Evolutionary conservation across 2,329 filamentous ascomycete genomes (phyloP).

Genomic region (Fusarium staphyleae): DNA sequence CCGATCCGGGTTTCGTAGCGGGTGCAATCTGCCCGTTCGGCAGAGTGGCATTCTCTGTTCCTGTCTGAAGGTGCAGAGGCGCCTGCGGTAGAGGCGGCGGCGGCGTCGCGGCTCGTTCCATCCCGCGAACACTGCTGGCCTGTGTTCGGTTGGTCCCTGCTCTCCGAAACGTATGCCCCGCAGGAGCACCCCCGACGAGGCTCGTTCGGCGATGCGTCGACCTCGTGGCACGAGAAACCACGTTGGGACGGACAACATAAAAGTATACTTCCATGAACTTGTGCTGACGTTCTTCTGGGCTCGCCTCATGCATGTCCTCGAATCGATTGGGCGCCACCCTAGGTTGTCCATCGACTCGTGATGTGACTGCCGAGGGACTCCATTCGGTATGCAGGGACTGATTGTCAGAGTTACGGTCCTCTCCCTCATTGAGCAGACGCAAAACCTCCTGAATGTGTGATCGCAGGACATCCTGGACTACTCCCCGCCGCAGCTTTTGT

Average conservation of each 20-base stretch:
- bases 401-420: conserved; percentile 41
- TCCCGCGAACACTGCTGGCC: conserved; percentile 33
- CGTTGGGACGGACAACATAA: conserved; percentile 50
- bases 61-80: conserved; percentile 12
- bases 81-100: conserved; percentile 11
- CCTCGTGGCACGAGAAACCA: conserved; percentile 47
- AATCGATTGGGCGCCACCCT: conserved; percentile 44
- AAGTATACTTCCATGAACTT: conserved; percentile 63
- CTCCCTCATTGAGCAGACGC: conserved; percentile 52
- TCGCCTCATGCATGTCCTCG: conserved; percentile 55
- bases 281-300: conserved; percentile 57
- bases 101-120: conserved; percentile 16
- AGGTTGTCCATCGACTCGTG: conserved; percentile 10
- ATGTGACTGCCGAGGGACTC: conserved; percentile 18
- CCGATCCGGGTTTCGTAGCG: conserved; percentile 22
- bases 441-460: conserved; percentile 59
- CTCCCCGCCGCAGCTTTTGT: conserved; percentile 42
- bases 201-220: conserved; percentile 40
- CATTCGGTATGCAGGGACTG: conserved; percentile 34
- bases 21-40: conserved; percentile 13
- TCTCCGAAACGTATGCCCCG: conserved; percentile 33
- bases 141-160: conserved; percentile 34
- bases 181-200: conserved; percentile 35
- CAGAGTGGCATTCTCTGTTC: conserved; percentile 9
- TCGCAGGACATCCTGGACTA: conserved; percentile 56